Evolutionary conservation across 2,329 filamentous ascomycete genomes (phyloP), one percentile per base, ranked within the genome.

Genomic region (Dactylonectria macrodidyma): DNA sequence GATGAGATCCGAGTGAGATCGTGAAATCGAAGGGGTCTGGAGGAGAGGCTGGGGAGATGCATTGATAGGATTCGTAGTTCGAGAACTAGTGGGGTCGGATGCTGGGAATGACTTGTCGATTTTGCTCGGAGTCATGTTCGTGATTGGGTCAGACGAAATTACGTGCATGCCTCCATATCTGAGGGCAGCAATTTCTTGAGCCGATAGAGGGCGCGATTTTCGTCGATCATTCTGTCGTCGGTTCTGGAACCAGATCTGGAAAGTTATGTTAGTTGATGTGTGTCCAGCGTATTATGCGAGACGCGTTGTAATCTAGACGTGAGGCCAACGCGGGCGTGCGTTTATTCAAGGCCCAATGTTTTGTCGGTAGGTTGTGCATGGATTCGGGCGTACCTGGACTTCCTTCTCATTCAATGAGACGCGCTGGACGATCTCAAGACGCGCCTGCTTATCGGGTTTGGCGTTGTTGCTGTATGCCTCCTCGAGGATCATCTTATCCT

Each of bases 231-330:
- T 97, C 81, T 98, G 95, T 72, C 95, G 89, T 77, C 95, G 90
- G 78, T 98, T 98, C 78, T 98, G 95, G 83, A 98, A 98, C 95
- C 95, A 98, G 75, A 98, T 97, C 95, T 98, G 66, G n/a, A 56
- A 52, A 24, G 62, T 30, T 47, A 58, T 65, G 70, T 75, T 57
- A 75, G 73, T 66, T 57, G 34, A 61, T 58, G 34, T 44, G 69
- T 52, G 22, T 70, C 57, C 59, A 58, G 52, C 19, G 22, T 19
- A 62, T 51, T 62, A 50, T 33, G 9, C 57, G 62, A 69, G 62
- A 75, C 65, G 74, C 70, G 68, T 68, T 36, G 57, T 34, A 55
- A 52, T 34, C 34, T 12, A 60, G 48, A 44, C 38, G 16, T 24
- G 24, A 62, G 24, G 50, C 52, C 36, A 61, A 56, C 69, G 58